These are phyloP conservation scores for Canavalia ensiformis DNA, from an alignment of 306 rosid genomes.

Conservation along the genomic window DNA sequence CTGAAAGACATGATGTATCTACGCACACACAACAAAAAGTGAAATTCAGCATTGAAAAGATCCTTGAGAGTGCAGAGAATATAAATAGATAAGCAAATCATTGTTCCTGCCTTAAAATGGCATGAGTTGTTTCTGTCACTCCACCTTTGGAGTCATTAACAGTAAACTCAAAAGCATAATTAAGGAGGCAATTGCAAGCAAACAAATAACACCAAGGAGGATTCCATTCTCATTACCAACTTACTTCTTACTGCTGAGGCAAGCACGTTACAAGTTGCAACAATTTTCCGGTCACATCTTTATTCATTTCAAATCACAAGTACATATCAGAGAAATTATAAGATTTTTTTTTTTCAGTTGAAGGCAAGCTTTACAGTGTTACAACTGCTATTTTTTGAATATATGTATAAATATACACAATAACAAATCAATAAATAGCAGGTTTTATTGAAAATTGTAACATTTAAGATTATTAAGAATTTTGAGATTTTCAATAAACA, in stretches of 20 bases:
- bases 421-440: no score
- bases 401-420: no score
- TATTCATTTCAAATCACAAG: slow-evolving; percentile 26
- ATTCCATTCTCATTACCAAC: neutral
- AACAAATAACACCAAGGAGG: slow-evolving; percentile 1
- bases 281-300: neutral
- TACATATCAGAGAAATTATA: neutral
- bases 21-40: slow-evolving; percentile 16
- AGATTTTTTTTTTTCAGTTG: neutral
- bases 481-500: no score
- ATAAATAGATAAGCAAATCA: slow-evolving; percentile 2
- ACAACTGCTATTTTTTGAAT: neutral
- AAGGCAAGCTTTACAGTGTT: slow-evolving; percentile 10
- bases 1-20: slow-evolving; percentile 50
- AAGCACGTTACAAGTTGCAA: neutral
- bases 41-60: slow-evolving; percentile 14
- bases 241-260: neutral
- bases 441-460: no score
- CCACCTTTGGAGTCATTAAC: neutral
- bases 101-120: neutral
- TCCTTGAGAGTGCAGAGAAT: neutral
- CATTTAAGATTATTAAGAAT: no score
- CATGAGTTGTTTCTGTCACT: neutral
- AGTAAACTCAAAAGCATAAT: neutral
- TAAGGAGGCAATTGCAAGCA: neutral